Evolutionary conservation across 1,139 yeast genomes (phyloP).

Genomic region (Nakaseomyces delphensis): DNA sequence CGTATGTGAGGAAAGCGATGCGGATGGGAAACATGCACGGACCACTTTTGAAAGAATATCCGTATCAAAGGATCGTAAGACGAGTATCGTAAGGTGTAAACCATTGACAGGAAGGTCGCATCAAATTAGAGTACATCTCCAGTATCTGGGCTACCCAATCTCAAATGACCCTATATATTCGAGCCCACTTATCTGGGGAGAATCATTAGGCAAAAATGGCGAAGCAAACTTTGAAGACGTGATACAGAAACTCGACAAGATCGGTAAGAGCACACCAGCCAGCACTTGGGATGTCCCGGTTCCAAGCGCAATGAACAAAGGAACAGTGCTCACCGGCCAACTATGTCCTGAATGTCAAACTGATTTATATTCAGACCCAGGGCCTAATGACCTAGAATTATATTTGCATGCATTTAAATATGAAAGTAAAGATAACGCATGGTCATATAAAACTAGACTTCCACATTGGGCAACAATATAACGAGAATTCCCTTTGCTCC

Average conservation of each 20-base stretch:
- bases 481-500: not conserved
- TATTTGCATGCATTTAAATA: constrained; percentile 89
- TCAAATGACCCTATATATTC: constrained; percentile 92
- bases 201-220: constrained; percentile 51
- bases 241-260: constrained; percentile 41
- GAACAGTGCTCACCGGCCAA: constrained; percentile 53
- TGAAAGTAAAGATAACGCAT: constrained; percentile 41
- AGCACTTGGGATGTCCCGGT: constrained; percentile 57
- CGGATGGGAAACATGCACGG: constrained; percentile 55
- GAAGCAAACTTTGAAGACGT: constrained; percentile 42
- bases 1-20: constrained; percentile 40
- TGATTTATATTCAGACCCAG: constrained; percentile 81
- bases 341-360: constrained; percentile 59
- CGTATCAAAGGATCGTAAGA: constrained; percentile 38
- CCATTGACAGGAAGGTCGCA: constrained; percentile 93
- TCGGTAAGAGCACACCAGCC: constrained; percentile 64
- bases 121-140: constrained; percentile 88
- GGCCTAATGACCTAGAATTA: constrained; percentile 71
- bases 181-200: constrained; percentile 71
- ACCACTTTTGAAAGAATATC: constrained; percentile 35
- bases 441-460: constrained; percentile 72
- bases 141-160: constrained; percentile 78
- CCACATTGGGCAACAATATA: constrained; percentile 71
- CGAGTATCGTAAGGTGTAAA: constrained; percentile 68
- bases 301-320: constrained; percentile 33